These are phyloP conservation scores for Mimosa pudica DNA, from an alignment of 306 rosid species.

Conservation along the genomic window DNA sequence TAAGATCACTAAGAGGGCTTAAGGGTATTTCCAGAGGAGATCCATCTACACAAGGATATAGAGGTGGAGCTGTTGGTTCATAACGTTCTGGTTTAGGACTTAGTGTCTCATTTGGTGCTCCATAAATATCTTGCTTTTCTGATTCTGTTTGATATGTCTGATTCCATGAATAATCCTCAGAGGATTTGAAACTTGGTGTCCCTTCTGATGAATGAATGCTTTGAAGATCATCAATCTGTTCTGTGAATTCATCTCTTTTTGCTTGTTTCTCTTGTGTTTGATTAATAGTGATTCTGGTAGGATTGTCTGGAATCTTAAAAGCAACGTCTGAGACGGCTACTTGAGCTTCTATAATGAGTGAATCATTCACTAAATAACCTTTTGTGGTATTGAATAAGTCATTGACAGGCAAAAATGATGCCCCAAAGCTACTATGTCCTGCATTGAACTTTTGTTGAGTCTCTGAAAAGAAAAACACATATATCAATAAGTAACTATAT, in stretches of 20 bases:
- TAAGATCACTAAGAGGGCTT: neutral
- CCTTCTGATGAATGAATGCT: neutral
- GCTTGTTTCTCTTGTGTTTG: neutral
- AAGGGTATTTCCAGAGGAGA: slow-evolving; percentile 19
- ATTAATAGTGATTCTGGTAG: neutral
- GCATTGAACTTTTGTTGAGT: slow-evolving; percentile 71
- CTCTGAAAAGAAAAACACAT: slow-evolving; percentile 37
- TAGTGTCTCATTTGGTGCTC: neutral
- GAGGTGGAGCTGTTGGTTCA: slow-evolving; percentile 10
- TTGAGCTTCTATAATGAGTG: slow-evolving; percentile 62
- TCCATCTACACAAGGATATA: neutral
- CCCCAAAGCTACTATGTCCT: slow-evolving; percentile 70
- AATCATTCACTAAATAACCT: slow-evolving; percentile 62
- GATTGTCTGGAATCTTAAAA: slow-evolving; percentile 6
- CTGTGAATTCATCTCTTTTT: neutral
- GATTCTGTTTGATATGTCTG: neutral
- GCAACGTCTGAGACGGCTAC: slow-evolving; percentile 45
- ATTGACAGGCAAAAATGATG: slow-evolving; percentile 60
- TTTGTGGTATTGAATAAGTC: slow-evolving; percentile 56
- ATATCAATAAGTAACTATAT: neutral
- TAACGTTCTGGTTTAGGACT: neutral
- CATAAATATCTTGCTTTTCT: neutral
- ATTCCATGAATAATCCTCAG: neutral
- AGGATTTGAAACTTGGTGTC: slow-evolving; percentile 1
- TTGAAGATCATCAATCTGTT: slow-evolving; percentile 1